These are phyloP conservation scores for Trypanosoma brucei DNA, from an alignment of 208 protist species.

Conservation along the genomic window DNA sequence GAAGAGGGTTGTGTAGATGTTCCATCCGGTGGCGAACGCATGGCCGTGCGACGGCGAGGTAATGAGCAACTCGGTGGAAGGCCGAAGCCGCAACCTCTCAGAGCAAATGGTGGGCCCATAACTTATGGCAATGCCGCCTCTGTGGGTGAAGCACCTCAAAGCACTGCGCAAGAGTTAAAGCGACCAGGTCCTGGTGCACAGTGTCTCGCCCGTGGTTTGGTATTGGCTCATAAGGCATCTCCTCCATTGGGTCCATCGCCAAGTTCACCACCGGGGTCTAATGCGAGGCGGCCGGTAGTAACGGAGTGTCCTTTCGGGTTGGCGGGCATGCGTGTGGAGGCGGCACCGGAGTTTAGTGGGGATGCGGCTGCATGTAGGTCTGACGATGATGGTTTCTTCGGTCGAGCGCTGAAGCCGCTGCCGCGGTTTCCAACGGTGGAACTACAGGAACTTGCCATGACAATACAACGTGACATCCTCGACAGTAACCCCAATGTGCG, in stretches of 20 bases:
- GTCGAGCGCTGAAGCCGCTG: slow-evolving; percentile 63
- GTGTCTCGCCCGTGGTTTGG: slow-evolving; percentile 13
- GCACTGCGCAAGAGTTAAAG: slow-evolving; percentile 3
- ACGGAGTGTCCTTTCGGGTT: slow-evolving; percentile 13
- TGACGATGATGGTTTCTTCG: slow-evolving; percentile 38
- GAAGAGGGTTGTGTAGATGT: slow-evolving; percentile 11
- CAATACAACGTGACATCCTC: slow-evolving; percentile 82
- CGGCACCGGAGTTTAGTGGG: not conserved
- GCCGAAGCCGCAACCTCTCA: slow-evolving; percentile 13
- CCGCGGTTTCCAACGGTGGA: slow-evolving; percentile 75
- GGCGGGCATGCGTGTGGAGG: slow-evolving; percentile 22
- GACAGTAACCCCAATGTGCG: slow-evolving; percentile 83
- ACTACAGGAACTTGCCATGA: slow-evolving; percentile 70
- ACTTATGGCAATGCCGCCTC: slow-evolving; percentile 14
- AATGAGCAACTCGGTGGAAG: not conserved
- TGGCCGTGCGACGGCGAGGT: slow-evolving; percentile 17
- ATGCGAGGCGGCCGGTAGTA: not conserved
- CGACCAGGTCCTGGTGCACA: not conserved
- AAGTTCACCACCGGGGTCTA: not conserved
- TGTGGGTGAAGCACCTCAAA: not conserved
- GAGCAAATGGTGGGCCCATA: slow-evolving; percentile 24
- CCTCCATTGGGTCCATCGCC: not conserved
- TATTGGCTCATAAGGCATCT: slow-evolving; percentile 4
- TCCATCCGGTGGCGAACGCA: slow-evolving; percentile 25
- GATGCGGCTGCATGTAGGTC: no score